These are phyloP conservation scores for Lichtheimia ramosa DNA, from an alignment of 371 early-diverging fungal genomes.

Conservation along the genomic window DNA sequence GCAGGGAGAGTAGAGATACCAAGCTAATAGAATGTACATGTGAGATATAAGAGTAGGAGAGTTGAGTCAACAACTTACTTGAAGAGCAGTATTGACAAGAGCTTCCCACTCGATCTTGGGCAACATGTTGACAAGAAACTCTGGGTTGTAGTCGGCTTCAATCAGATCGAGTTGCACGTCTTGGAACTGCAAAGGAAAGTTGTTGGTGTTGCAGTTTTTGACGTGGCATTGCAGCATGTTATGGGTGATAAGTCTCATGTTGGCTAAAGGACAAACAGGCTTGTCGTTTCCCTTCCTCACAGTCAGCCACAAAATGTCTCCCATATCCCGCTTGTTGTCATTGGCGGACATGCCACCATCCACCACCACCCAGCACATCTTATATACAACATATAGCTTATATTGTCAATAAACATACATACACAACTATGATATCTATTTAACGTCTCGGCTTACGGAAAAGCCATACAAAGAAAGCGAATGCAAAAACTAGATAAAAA, in stretches of 20 bases:
- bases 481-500: conserved; percentile 20
- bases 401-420: neutral
- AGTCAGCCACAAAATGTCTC: too few species aligned
- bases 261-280: conserved; percentile 1
- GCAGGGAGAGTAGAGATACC: conserved; percentile 68
- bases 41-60: too few species aligned
- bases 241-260: conserved; percentile 93
- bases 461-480: conserved; percentile 48
- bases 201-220: conserved; percentile 85
- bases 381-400: neutral
- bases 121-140: conserved; percentile 82
- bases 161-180: conserved; percentile 81
- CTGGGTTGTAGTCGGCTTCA: conserved; percentile 85
- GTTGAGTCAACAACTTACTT: conserved; percentile 48
- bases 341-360: too few species aligned
- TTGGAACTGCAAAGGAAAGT: conserved; percentile 88
- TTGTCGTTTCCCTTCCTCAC: too few species aligned
- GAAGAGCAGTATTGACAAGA: conserved; percentile 67
- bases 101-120: conserved; percentile 87
- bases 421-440: conserved; percentile 14
- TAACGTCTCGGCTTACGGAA: conserved; percentile 44
- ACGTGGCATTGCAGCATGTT: conserved; percentile 98
- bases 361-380: too few species aligned
- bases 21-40: conserved; percentile 37
- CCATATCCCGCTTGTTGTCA: too few species aligned